phyloP scores from a whole-genome alignment of 352 stramenopile species.

The Phytophthora colocasiae region DNA sequence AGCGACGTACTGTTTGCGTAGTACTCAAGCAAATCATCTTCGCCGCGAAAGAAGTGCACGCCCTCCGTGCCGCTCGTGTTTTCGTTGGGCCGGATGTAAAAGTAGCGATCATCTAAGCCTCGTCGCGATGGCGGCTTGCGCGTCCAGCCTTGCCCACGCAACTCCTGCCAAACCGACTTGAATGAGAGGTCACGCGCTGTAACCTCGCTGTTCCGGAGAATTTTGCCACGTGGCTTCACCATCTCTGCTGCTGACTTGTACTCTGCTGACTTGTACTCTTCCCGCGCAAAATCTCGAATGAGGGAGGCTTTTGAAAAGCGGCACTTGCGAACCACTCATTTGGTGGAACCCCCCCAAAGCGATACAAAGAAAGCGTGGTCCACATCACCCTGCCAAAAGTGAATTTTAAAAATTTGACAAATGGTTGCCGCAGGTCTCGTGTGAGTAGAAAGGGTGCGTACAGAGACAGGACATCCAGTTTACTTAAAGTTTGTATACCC shows the following conservation, averaged over 20 bases:
- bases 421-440: too few relatives aligned
- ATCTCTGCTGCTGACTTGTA: background rate
- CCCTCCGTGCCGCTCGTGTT: background rate
- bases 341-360: too few relatives aligned
- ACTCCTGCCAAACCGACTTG: constrained; percentile 12
- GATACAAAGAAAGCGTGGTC: too few relatives aligned
- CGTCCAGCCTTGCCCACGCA: background rate
- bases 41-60: constrained; percentile 6
- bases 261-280: background rate
- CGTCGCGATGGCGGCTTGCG: constrained; percentile 1
- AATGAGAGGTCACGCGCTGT: constrained; percentile 1
- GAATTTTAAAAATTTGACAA: too few relatives aligned
- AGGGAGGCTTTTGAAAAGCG: too few relatives aligned
- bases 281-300: constrained; percentile 8
- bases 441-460: background rate
- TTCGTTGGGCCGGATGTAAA: background rate
- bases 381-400: too few relatives aligned
- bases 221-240: too few relatives aligned
- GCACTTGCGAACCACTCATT: too few relatives aligned
- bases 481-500: constrained; percentile 16
- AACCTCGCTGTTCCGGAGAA: background rate
- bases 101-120: constrained; percentile 9
- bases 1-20: constrained; percentile 7
- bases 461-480: background rate
- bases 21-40: constrained; percentile 15